phyloP scores from a whole-genome alignment of 768 basidiomycete genomes.

The Suillus plorans region DNA sequence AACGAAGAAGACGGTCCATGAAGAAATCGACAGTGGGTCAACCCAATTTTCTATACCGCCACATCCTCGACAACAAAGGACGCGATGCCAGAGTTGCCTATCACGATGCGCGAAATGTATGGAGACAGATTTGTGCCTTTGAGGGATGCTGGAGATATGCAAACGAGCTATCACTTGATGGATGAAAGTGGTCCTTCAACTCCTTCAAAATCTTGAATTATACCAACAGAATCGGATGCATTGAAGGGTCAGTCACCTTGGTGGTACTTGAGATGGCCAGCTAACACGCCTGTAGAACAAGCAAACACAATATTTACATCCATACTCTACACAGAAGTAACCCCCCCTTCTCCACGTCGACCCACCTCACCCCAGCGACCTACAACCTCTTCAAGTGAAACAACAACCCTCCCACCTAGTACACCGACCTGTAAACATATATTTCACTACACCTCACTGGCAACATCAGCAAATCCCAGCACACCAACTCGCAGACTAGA shows the following conservation, averaged over 20 bases:
- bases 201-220: constrained; percentile 59
- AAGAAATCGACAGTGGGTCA: constrained; percentile 50
- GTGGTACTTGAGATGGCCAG: background rate
- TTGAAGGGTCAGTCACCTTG: constrained; percentile 56
- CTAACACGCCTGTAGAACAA: constrained; percentile 54
- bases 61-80: constrained; percentile 51
- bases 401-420: constrained; percentile 41
- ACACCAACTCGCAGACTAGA: constrained; percentile 67
- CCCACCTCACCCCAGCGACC: constrained; percentile 63
- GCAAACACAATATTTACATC: constrained; percentile 80
- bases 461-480: constrained; percentile 49
- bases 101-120: constrained; percentile 38
- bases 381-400: constrained; percentile 25
- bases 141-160: constrained; percentile 57
- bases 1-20: constrained; percentile 52
- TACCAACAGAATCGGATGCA: constrained; percentile 73
- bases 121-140: constrained; percentile 65
- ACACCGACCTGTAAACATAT: constrained; percentile 57
- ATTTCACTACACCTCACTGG: constrained; percentile 67
- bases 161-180: constrained; percentile 61
- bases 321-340: constrained; percentile 76
- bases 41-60: constrained; percentile 49
- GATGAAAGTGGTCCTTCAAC: constrained; percentile 56
- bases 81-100: constrained; percentile 45
- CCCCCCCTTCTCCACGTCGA: constrained; percentile 63